A percentile compares a stretch with the other conserved stretches of the same genome.
These are phyloP conservation scores for Backusella tarrabulga DNA, from an alignment of 192 early-diverging fungal genomes.

Conservation along the genomic window DNA sequence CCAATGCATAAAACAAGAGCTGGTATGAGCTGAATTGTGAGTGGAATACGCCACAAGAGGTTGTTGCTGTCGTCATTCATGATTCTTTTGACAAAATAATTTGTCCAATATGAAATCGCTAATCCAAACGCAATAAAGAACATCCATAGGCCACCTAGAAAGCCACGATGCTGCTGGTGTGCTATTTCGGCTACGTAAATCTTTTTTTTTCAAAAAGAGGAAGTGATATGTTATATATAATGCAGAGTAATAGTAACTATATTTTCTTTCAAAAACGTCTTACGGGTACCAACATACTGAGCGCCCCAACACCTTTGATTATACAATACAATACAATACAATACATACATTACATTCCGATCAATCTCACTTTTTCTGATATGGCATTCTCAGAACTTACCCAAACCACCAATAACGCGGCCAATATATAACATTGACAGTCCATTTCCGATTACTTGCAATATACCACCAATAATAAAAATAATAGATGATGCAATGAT, in stretches of 20 bases:
- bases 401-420: conserved; percentile 48
- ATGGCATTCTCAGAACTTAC: background rate
- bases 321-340: background rate
- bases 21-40: conserved; percentile 25
- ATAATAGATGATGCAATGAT: conserved; percentile 55
- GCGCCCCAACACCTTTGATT: conserved; percentile 10
- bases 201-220: background rate
- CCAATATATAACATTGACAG: conserved; percentile 47
- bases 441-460: conserved; percentile 29
- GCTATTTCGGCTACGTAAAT: conserved; percentile 25
- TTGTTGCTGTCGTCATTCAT: conserved; percentile 12
- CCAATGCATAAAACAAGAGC: conserved; percentile 17
- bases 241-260: background rate
- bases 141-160: conserved; percentile 22
- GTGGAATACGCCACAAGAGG: conserved; percentile 25
- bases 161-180: conserved; percentile 10
- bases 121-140: conserved; percentile 29
- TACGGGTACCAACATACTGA: conserved; percentile 18
- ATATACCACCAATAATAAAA: conserved; percentile 62
- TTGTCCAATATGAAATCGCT: conserved; percentile 28
- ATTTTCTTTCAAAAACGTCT: background rate
- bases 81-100: conserved; percentile 23
- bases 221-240: background rate
- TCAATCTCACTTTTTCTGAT: background rate
- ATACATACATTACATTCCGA: background rate